Evolutionary conservation across 345 rosid species (phyloP).

Genomic region (Iberis pinnata): DNA sequence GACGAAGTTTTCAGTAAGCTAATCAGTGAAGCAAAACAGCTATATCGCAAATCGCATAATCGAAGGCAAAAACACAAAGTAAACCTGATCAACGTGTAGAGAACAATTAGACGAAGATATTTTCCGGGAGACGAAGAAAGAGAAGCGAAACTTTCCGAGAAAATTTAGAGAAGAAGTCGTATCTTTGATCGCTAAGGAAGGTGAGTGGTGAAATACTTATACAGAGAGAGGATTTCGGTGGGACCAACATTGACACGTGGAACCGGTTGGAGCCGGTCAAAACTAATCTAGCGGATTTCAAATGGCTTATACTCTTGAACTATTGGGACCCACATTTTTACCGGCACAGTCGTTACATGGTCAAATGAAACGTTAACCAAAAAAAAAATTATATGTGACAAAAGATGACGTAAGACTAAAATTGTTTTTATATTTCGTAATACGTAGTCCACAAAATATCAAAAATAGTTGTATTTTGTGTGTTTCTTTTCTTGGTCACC

Average conservation of each 20-base stretch:
- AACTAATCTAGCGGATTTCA: background rate
- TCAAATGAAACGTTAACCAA: slow-evolving; percentile 14
- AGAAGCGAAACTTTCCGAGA: background rate
- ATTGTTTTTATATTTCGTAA: background rate
- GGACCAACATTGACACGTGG: background rate
- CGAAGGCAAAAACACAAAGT: no score
- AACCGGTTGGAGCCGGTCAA: slow-evolving; percentile 19
- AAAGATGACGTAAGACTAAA: background rate
- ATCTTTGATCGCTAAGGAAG: background rate
- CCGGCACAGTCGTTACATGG: slow-evolving; percentile 16
- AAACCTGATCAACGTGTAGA: no score
- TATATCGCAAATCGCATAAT: no score
- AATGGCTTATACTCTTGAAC: background rate
- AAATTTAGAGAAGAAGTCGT: background rate
- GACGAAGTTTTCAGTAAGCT: no score
- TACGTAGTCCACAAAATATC: no score
- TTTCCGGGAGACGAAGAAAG: no score
- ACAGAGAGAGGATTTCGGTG: background rate
- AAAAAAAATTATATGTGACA: background rate
- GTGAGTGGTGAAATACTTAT: slow-evolving; percentile 9
- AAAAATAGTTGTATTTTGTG: no score
- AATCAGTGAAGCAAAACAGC: no score
- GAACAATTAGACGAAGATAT: no score
- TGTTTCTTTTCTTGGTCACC: no score
- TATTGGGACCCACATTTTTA: slow-evolving; percentile 15